Percentiles rank a stretch among this genome's conserved stretches.
Evolutionary conservation across 2,329 filamentous ascomycete species (phyloP).

Genomic region (Colletotrichum salicis): DNA sequence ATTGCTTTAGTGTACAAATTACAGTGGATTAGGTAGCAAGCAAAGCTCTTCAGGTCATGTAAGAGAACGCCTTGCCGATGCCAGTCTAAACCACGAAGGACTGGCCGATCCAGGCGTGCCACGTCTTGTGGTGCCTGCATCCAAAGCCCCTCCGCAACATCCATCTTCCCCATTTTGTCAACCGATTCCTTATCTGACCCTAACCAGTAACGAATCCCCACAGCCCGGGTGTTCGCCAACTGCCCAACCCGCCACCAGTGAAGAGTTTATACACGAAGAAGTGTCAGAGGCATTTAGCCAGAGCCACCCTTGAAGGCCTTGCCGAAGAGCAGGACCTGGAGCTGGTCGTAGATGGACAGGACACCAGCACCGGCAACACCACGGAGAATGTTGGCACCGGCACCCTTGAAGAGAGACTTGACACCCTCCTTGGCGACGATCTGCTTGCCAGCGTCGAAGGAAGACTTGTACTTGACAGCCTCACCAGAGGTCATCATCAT

Average conservation of each 20-base stretch:
- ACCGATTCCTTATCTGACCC: conserved; percentile 45
- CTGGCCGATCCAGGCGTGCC: conserved; percentile 47
- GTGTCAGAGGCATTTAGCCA: conserved; percentile 55
- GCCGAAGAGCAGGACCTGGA: conserved; percentile 98
- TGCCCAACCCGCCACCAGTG: conserved; percentile 43
- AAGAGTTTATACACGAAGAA: conserved; percentile 55
- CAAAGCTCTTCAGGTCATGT: conserved; percentile 52
- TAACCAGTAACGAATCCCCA: conserved; percentile 42
- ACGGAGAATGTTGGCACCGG: conserved; percentile 99
- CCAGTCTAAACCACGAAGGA: conserved; percentile 60
- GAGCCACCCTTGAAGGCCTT: conserved; percentile 91
- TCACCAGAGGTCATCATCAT: conserved; percentile 99
- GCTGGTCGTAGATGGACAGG: conserved; percentile 99
- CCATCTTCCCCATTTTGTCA: conserved; percentile 58
- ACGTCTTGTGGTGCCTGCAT: conserved; percentile 49
- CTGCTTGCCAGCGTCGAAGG: conserved; percentile 93
- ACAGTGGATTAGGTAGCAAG: conserved; percentile 66
- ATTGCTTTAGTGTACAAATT: conserved; percentile 72
- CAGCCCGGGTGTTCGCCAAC: conserved; percentile 47
- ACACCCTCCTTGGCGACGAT: conserved; percentile 98
- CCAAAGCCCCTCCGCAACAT: conserved; percentile 59
- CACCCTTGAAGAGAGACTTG: conserved; percentile 99
- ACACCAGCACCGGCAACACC: conserved; percentile 99
- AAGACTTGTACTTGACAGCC: conserved; percentile 99
- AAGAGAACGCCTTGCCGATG: conserved; percentile 59